phyloP scores from a whole-genome alignment of 805 yeast species.

The Candida pini region DNA sequence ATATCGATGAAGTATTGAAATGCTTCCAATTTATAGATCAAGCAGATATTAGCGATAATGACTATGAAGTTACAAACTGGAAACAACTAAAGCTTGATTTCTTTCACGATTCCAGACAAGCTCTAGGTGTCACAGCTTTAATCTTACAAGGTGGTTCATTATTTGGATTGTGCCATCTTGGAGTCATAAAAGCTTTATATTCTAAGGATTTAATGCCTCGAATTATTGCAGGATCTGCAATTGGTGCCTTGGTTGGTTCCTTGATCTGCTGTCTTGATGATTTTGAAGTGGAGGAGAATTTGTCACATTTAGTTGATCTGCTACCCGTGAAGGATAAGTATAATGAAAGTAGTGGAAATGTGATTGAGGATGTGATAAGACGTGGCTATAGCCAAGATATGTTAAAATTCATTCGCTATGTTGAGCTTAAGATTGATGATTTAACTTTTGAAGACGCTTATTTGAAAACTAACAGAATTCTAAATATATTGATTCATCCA shows the following conservation, averaged over 20 bases:
- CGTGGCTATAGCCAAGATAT: slow-evolving; percentile 88
- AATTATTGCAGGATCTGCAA: slow-evolving; percentile 86
- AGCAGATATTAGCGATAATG: slow-evolving; percentile 25
- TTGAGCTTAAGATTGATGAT: slow-evolving; percentile 68
- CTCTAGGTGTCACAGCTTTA: slow-evolving; percentile 86
- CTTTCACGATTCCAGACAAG: slow-evolving; percentile 80
- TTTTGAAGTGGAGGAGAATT: slow-evolving; percentile 47
- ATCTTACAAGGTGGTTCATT: slow-evolving; percentile 92
- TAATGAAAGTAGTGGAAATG: slow-evolving; percentile 44
- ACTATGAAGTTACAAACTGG: slow-evolving; percentile 33
- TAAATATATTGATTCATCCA: slow-evolving; percentile 84
- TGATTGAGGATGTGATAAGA: slow-evolving; percentile 67
- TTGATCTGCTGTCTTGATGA: slow-evolving; percentile 70
- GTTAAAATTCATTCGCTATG: slow-evolving; percentile 70
- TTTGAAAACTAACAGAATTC: slow-evolving; percentile 65
- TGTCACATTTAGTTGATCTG: slow-evolving; percentile 45
- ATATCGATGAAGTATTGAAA: slow-evolving; percentile 67
- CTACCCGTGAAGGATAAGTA: slow-evolving; percentile 14
- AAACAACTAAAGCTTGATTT: slow-evolving; percentile 63
- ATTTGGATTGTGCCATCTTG: slow-evolving; percentile 90
- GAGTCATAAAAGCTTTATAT: slow-evolving; percentile 82
- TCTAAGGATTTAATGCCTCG: slow-evolving; percentile 72
- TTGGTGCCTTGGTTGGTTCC: slow-evolving; percentile 91
- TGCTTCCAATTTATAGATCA: slow-evolving; percentile 60
- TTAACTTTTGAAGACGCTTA: slow-evolving; percentile 93